These are phyloP conservation scores for Sclerotinia glacialis DNA, from an alignment of 2,329 filamentous ascomycete genomes.

Conservation along the genomic window DNA sequence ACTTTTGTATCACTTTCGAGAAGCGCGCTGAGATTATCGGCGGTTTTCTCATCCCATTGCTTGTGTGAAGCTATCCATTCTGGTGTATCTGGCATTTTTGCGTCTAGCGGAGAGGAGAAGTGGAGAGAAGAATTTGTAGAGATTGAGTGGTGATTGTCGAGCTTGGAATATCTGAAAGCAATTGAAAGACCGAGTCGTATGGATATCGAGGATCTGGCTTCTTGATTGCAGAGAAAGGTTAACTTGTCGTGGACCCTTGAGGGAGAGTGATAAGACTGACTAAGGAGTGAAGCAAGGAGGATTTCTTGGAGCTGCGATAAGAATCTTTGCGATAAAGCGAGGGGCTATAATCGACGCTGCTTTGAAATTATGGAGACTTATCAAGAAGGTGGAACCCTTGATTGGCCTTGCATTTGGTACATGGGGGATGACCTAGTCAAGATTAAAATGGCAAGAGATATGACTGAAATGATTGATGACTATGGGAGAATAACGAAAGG, in stretches of 20 bases:
- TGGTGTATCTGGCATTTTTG: slow-evolving; percentile 18
- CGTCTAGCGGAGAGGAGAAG: neutral
- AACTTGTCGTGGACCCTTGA: neutral
- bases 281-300: neutral
- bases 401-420: too few species aligned
- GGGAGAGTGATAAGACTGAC: neutral
- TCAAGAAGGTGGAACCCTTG: neutral
- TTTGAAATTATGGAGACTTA: neutral
- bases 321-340: slow-evolving; percentile 9
- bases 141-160: neutral
- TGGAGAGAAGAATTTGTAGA: too few species aligned
- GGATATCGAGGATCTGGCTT: neutral
- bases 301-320: neutral
- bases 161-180: neutral
- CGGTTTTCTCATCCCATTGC: slow-evolving; percentile 49
- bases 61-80: slow-evolving; percentile 21
- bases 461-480: neutral
- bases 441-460: neutral
- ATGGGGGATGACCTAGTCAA: too few species aligned
- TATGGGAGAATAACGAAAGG: too few species aligned
- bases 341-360: neutral
- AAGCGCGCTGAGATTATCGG: slow-evolving; percentile 62
- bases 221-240: neutral
- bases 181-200: neutral
- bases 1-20: slow-evolving; percentile 72